Percentiles rank a stretch among this genome's conserved stretches.
phyloP scores from a whole-genome alignment of 192 early-diverging fungal genomes.

The Coemansia sp. region DNA sequence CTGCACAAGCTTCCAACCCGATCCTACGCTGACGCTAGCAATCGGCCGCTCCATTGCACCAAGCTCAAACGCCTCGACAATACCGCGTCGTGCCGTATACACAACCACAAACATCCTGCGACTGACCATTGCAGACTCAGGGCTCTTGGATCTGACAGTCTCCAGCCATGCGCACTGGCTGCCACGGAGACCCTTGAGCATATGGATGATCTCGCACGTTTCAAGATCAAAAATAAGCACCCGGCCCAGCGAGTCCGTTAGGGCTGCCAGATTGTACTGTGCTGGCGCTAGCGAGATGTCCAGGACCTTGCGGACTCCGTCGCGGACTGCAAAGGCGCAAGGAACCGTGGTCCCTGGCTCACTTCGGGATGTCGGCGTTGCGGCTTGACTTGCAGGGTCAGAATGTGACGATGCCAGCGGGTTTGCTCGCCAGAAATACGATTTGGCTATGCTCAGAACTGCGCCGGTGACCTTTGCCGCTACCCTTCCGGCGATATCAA shows the following conservation, averaged over 20 bases:
- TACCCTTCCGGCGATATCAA: conserved; percentile 41
- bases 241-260: conserved; percentile 43
- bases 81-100: conserved; percentile 30
- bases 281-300: conserved; percentile 39
- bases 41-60: conserved; percentile 21
- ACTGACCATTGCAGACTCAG: background rate
- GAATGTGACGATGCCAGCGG: conserved; percentile 7
- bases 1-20: conserved; percentile 41
- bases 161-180: conserved; percentile 53
- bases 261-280: conserved; percentile 29
- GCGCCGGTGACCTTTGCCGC: conserved; percentile 44
- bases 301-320: conserved; percentile 40
- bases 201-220: conserved; percentile 38
- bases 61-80: conserved; percentile 35
- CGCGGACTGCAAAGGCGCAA: conserved; percentile 35
- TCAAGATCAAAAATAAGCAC: conserved; percentile 40
- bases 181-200: conserved; percentile 50
- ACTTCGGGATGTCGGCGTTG: background rate
- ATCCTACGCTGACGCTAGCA: conserved; percentile 31
- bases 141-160: background rate
- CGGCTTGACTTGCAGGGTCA: conserved; percentile 5
- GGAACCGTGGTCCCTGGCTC: conserved; percentile 31
- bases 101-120: conserved; percentile 32
- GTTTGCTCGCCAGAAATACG: conserved; percentile 38
- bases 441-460: conserved; percentile 38